phyloP scores from a whole-genome alignment of 495 filamentous ascomycete species.

The Cenococcum geophilum region DNA sequence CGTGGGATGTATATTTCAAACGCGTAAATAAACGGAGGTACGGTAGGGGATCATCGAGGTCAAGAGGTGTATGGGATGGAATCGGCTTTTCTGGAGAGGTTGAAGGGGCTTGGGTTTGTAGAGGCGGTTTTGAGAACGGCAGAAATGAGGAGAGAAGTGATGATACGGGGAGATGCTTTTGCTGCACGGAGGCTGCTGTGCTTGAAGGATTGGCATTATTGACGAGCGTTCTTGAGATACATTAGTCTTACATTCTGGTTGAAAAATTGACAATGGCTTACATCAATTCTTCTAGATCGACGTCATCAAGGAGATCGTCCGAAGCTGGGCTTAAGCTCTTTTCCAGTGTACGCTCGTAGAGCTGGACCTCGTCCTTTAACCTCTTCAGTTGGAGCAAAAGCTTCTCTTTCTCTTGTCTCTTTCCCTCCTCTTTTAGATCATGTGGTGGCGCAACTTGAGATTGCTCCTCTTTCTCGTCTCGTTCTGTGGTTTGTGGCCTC shows the following conservation, averaged over 20 bases:
- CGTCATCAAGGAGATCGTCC: neutral
- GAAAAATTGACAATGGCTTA: neutral
- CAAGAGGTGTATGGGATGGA: slow-evolving; percentile 49
- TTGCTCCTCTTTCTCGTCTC: neutral
- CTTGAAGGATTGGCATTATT: slow-evolving; percentile 9
- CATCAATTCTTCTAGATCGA: slow-evolving; percentile 11
- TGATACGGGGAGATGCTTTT: slow-evolving; percentile 16
- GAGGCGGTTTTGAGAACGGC: slow-evolving; percentile 18
- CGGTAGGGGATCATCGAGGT: slow-evolving; percentile 51
- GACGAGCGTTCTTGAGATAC: slow-evolving; percentile 13
- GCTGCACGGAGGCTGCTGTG: neutral
- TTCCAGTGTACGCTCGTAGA: slow-evolving; percentile 6
- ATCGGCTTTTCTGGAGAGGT: slow-evolving; percentile 9
- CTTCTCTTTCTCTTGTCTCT: slow-evolving; percentile 23
- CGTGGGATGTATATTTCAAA: slow-evolving; percentile 46
- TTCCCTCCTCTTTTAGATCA: slow-evolving; percentile 21
- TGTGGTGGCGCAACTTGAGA: slow-evolving; percentile 2
- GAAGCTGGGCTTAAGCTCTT: neutral
- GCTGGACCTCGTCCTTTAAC: slow-evolving; percentile 16
- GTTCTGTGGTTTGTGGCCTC: neutral
- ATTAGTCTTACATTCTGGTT: neutral
- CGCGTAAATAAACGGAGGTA: slow-evolving; percentile 54
- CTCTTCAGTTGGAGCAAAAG: slow-evolving; percentile 13
- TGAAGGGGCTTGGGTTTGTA: slow-evolving; percentile 2
- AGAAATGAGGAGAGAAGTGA: slow-evolving; percentile 29